These are phyloP conservation scores for Remersonia thermophila DNA, from an alignment of 2,329 filamentous ascomycete genomes.

Conservation along the genomic window DNA sequence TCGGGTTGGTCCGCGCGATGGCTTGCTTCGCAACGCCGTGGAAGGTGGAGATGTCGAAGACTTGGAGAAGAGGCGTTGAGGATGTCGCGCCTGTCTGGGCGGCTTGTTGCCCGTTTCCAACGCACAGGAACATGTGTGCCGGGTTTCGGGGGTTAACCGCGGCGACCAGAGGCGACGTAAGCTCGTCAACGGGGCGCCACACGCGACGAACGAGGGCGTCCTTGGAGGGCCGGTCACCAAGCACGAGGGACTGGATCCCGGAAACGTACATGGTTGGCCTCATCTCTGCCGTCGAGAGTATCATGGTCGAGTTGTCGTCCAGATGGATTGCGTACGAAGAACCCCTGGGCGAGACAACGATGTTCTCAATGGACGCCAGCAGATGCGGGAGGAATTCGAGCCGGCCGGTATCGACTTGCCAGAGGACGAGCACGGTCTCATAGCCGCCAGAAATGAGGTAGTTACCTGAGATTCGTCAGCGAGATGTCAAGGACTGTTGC, in stretches of 20 bases:
- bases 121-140: conserved; percentile 55
- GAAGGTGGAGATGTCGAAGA: conserved; percentile 70
- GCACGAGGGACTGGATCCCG: conserved; percentile 58
- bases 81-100: conserved; percentile 37
- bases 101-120: conserved; percentile 48
- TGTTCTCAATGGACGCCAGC: conserved; percentile 69
- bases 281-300: conserved; percentile 81
- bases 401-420: conserved; percentile 82
- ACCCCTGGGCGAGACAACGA: conserved; percentile 69
- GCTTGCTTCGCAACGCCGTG: conserved; percentile 78
- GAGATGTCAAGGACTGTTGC: background rate
- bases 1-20: conserved; percentile 75
- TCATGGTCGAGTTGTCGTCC: conserved; percentile 84
- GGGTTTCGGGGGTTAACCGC: conserved; percentile 49
- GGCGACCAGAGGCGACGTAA: conserved; percentile 43
- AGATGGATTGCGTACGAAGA: conserved; percentile 74
- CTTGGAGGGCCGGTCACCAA: conserved; percentile 37
- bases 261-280: conserved; percentile 73
- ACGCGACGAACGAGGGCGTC: conserved; percentile 41
- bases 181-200: conserved; percentile 31
- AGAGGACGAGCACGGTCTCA: conserved; percentile 80
- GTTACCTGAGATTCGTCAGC: conserved; percentile 49
- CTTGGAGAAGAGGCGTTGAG: conserved; percentile 57
- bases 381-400: conserved; percentile 83
- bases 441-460: conserved; percentile 89